Conservation (phyloP, 371 early-diverging fungal species). For the Smittium mucronatum region DNA sequence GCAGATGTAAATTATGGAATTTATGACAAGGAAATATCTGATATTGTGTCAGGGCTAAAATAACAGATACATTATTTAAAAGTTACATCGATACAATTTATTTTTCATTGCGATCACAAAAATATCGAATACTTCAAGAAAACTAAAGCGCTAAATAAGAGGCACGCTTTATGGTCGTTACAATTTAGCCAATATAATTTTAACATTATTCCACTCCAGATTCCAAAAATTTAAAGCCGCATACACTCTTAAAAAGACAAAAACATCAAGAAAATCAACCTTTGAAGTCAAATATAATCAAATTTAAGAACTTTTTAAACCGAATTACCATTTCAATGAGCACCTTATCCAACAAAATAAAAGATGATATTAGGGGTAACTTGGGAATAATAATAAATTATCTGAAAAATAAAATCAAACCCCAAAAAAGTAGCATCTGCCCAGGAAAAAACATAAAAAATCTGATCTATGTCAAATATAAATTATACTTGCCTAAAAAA, state of each 20-base stretch:
- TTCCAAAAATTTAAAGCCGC: slow-evolving; percentile 1
- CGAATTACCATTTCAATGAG: neutral
- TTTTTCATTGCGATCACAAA: slow-evolving; percentile 9
- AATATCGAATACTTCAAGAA: neutral
- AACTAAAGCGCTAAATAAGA: neutral
- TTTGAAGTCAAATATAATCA: neutral
- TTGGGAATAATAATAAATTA: too few relatives aligned
- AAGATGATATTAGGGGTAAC: neutral
- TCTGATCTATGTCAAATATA: too few relatives aligned
- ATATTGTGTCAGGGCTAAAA: slow-evolving; percentile 6
- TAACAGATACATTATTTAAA: slow-evolving; percentile 7
- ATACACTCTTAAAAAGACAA: slow-evolving; percentile 9
- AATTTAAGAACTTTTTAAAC: neutral
- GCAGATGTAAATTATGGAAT: slow-evolving; percentile 5
- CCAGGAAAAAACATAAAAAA: too few relatives aligned
- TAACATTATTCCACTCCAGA: slow-evolving; percentile 12
- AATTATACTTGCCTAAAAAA: too few relatives aligned
- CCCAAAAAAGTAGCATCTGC: too few relatives aligned
- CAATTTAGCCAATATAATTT: slow-evolving; percentile 12
- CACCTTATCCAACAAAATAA: too few relatives aligned
- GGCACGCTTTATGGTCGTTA: slow-evolving; percentile 1
- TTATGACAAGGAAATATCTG: slow-evolving; percentile 6
- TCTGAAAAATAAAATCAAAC: too few relatives aligned
- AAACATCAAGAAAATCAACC: neutral
- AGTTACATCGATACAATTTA: neutral